A percentile compares a stretch with the other conserved stretches of the same genome.
phyloP scores from a whole-genome alignment of 2,329 filamentous ascomycete genomes.

The Xylariaceae sp. region DNA sequence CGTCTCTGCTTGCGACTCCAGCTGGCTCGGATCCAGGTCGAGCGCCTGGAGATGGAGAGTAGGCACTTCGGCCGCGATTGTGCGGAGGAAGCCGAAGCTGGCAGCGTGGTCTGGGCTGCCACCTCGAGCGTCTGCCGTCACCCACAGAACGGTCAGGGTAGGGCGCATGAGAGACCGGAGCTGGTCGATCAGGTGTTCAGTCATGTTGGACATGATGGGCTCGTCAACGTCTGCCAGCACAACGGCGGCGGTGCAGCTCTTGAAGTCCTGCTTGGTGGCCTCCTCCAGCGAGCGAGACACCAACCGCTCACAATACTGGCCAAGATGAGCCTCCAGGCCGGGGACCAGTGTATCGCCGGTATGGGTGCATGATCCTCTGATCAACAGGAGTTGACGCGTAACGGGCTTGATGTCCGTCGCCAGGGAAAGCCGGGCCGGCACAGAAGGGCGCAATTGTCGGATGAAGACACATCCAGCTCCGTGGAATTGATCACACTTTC shows the following conservation, averaged over 20 bases:
- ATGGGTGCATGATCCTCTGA: slow-evolving; percentile 25
- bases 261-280: slow-evolving; percentile 19
- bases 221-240: slow-evolving; percentile 35
- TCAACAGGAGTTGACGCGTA: slow-evolving; percentile 29
- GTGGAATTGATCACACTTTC: slow-evolving; percentile 32
- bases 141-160: slow-evolving; percentile 26
- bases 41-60: slow-evolving; percentile 26
- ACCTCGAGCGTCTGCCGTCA: slow-evolving; percentile 20
- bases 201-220: slow-evolving; percentile 34
- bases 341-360: slow-evolving; percentile 18
- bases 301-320: slow-evolving; percentile 19
- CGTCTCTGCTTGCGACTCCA: slow-evolving; percentile 4
- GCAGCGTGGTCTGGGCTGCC: slow-evolving; percentile 27
- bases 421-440: slow-evolving; percentile 16
- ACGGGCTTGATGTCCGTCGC: background rate
- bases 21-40: slow-evolving; percentile 22
- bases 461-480: slow-evolving; percentile 34
- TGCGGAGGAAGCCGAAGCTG: slow-evolving; percentile 30
- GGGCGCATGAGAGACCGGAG: slow-evolving; percentile 24
- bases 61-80: slow-evolving; percentile 29
- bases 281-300: slow-evolving; percentile 27
- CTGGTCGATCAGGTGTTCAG: slow-evolving; percentile 26
- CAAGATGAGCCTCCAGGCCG: slow-evolving; percentile 22
- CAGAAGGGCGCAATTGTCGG: slow-evolving; percentile 31
- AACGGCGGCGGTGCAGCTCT: slow-evolving; percentile 30